Evolutionary conservation across 106 monocot genomes (phyloP), one percentile per base, ranked within the genome.

Genomic region (Alisma plantagoaquatica): DNA sequence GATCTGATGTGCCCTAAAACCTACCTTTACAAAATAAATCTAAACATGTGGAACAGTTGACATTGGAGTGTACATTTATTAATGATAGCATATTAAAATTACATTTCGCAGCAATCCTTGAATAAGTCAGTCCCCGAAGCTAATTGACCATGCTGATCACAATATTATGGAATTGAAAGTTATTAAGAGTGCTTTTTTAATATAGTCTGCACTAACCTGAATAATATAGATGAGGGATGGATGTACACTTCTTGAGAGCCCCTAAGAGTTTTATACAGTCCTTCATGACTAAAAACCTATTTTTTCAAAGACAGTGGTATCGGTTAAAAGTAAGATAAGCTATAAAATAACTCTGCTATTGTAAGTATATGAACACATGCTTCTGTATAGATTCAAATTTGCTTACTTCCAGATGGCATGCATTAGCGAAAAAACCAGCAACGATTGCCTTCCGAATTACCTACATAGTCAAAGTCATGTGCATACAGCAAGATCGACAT

Each of bases 211-310:
- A 61, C 52, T 30, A 27, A 84, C 94, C 94, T 84, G 73, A 84
- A 88, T 33, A 94, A 81, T 21, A 94, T 80, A 42, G 88, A 94
- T 33, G 94, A 94, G 43, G 94, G 94, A 70, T 94, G 94, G 11
- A 94, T 94, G 53, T 81, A 84, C 21, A 94, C 94, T 94, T 94
- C 88, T 63, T 94, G 75, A 23, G 88, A 83, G 67, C 77, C 63
- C 56, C 88, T 80, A 33, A 94, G 43, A 27, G 84, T 94, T 55
- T 88, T 94, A 70, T 94, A 94, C 84, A 84, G 69, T 30, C 94
- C 94, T 68, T 84, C 84, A 33, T 77, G 88, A 67, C 94, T 65
- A 54, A 66, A 88, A 60, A 67, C 72, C 94, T 94, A 54, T n/a
- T 14, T 38, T 38, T 6, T 6, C 35, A 38, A 38, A 14, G 6